phyloP scores from a whole-genome alignment of 1,139 yeast species.

The Yamadazyma sp. region DNA sequence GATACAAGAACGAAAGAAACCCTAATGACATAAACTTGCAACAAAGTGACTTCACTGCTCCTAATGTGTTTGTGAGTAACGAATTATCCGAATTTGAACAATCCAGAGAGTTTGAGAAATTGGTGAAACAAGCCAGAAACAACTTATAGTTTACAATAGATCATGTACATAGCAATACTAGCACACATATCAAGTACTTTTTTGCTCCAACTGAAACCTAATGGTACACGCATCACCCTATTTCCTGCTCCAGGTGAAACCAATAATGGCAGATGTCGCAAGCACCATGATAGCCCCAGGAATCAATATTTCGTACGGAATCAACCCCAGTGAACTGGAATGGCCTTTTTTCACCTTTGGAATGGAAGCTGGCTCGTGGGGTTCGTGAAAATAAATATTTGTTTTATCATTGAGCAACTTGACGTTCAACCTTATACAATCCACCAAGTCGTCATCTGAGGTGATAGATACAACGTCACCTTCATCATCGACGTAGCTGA shows the following conservation, averaged over 20 bases:
- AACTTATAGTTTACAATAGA: slow-evolving; percentile 9
- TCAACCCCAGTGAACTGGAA: slow-evolving; percentile 47
- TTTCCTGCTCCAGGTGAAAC: slow-evolving; percentile 46
- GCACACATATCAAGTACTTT: background rate
- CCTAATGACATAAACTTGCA: slow-evolving; percentile 65
- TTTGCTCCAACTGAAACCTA: no score
- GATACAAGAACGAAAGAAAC: slow-evolving; percentile 60
- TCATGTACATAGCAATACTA: slow-evolving; percentile 11
- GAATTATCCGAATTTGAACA: slow-evolving; percentile 35
- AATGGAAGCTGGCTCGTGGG: slow-evolving; percentile 47
- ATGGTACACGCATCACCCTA: no score
- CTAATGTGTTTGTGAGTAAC: slow-evolving; percentile 53
- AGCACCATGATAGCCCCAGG: slow-evolving; percentile 65
- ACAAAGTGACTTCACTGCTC: slow-evolving; percentile 39
- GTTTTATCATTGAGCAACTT: slow-evolving; percentile 57
- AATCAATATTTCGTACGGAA: slow-evolving; percentile 58
- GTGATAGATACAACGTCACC: slow-evolving; percentile 80
- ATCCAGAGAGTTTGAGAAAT: slow-evolving; percentile 25
- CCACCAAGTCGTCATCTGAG: slow-evolving; percentile 67
- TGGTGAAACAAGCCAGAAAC: slow-evolving; percentile 34
- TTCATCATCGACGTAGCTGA: slow-evolving; percentile 83
- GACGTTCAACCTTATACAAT: slow-evolving; percentile 62
- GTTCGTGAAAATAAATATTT: slow-evolving; percentile 71
- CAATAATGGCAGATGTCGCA: slow-evolving; percentile 59
- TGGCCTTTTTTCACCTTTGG: slow-evolving; percentile 15